phyloP scores from a whole-genome alignment of 2,329 filamentous ascomycete species.

The Diaporthe sp. region DNA sequence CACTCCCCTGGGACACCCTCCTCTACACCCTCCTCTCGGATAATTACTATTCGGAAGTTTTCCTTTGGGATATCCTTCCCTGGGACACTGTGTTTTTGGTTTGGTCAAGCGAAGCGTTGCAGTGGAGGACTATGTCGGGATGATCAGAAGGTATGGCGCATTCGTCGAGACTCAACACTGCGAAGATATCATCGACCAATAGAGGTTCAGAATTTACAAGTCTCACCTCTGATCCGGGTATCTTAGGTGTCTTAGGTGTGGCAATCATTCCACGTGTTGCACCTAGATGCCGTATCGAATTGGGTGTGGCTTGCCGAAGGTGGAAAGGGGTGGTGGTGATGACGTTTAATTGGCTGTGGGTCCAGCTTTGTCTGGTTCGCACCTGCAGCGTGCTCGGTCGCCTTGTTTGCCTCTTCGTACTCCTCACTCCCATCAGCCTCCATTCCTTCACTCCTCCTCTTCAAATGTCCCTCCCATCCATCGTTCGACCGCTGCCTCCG shows the following conservation, averaged over 20 bases:
- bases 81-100: too few species aligned
- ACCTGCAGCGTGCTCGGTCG: background rate
- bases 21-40: too few species aligned
- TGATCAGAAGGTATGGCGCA: background rate
- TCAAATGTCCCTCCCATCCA: background rate
- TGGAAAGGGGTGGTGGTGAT: slow-evolving; percentile 3
- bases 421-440: background rate
- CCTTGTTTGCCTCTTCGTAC: slow-evolving; percentile 16
- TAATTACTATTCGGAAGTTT: too few species aligned
- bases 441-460: background rate
- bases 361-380: slow-evolving; percentile 11
- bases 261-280: background rate
- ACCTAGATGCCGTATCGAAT: background rate
- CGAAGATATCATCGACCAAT: background rate
- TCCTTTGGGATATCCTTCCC: too few species aligned
- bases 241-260: background rate
- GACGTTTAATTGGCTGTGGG: slow-evolving; percentile 40
- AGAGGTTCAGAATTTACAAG: background rate
- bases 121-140: background rate
- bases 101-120: background rate
- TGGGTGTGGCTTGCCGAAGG: background rate
- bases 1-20: too few species aligned
- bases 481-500: background rate
- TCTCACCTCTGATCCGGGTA: background rate
- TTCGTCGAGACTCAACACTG: background rate